Conservation (phyloP, 768 basidiomycete species). For the Boletellus emodensis region DNA sequence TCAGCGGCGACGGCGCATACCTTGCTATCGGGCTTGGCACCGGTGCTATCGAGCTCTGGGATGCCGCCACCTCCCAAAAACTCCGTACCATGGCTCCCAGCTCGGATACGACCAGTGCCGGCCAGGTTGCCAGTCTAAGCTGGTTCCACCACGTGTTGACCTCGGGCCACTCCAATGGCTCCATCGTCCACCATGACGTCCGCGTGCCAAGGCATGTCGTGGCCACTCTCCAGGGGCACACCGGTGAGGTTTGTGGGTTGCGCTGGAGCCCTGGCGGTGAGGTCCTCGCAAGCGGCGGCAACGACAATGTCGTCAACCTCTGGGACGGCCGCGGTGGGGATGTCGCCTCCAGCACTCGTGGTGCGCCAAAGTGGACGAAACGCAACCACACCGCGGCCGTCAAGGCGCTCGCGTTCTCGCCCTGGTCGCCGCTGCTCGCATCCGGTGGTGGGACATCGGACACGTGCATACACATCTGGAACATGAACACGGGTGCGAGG, state of each 20-base stretch:
- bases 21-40: constrained; percentile 76
- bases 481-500: constrained; percentile 86
- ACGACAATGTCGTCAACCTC: constrained; percentile 97
- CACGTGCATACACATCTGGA: constrained; percentile 87
- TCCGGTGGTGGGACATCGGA: constrained; percentile 95
- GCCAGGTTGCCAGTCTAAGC: constrained; percentile 76
- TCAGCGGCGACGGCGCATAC: constrained; percentile 76
- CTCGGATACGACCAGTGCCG: constrained; percentile 29
- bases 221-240: constrained; percentile 85
- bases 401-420: constrained; percentile 93
- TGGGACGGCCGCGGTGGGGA: constrained; percentile 86
- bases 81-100: constrained; percentile 79
- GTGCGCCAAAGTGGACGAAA: constrained; percentile 84
- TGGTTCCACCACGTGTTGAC: constrained; percentile 87
- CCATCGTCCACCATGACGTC: constrained; percentile 96
- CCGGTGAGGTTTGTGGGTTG: constrained; percentile 89
- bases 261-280: constrained; percentile 88
- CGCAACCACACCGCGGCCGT: constrained; percentile 87
- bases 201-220: constrained; percentile 84
- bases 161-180: constrained; percentile 89
- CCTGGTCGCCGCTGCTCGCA: constrained; percentile 90
- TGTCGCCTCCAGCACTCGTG: constrained; percentile 41
- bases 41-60: constrained; percentile 95
- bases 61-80: constrained; percentile 71
- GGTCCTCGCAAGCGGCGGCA: constrained; percentile 90